Conservation (phyloP, 768 basidiomycete species). For the Kwoniella sp. region DNA sequence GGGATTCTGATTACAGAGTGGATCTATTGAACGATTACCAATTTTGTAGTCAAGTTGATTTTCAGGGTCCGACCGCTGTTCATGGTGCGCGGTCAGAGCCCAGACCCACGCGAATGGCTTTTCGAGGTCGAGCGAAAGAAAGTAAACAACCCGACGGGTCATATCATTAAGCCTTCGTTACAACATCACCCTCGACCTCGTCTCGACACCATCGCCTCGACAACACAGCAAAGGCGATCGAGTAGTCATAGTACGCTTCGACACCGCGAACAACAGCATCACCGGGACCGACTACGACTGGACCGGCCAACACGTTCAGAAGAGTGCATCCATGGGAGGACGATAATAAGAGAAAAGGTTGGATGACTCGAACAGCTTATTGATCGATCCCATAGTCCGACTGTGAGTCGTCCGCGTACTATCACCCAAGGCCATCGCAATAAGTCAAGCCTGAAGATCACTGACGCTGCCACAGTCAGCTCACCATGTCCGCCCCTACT, state of each 20-base stretch:
- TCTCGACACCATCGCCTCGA: background rate
- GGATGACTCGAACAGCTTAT: conserved; percentile 8
- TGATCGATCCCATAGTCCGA: background rate
- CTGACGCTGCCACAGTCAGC: background rate
- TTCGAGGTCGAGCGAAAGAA: background rate
- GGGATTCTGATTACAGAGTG: too few relatives aligned
- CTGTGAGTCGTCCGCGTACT: background rate
- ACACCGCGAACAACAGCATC: background rate
- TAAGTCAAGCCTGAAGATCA: too few relatives aligned
- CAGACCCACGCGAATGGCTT: conserved; percentile 12
- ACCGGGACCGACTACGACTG: background rate
- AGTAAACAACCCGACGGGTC: conserved; percentile 13
- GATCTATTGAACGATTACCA: too few relatives aligned
- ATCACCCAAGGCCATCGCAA: too few relatives aligned
- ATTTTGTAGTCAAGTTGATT: too few relatives aligned
- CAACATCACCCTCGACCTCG: background rate
- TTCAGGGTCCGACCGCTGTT: conserved; percentile 11
- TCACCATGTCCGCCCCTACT: conserved; percentile 14
- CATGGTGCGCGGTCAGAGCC: too few relatives aligned
- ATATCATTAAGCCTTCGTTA: conserved; percentile 4
- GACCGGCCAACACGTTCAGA: background rate
- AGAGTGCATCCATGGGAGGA: background rate
- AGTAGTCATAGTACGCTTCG: background rate
- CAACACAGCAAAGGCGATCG: background rate
- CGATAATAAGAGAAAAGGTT: conserved; percentile 4